phyloP scores from a whole-genome alignment of 2,329 filamentous ascomycete species.

The Xenosphaeropsis pyriputrescens region DNA sequence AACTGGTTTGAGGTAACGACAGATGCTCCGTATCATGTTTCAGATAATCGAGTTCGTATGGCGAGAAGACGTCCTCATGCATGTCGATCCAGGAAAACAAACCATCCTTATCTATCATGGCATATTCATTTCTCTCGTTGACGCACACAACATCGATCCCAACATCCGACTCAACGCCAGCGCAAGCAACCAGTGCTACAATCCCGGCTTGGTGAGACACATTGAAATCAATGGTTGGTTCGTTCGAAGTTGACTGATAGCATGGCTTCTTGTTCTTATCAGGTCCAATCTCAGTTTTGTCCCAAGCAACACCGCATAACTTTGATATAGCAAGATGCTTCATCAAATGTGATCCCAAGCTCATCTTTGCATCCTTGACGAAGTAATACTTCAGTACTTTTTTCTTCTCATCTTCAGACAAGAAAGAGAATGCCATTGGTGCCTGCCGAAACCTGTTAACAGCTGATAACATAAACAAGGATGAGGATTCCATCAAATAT shows the following conservation, averaged over 20 bases:
- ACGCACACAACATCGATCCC: constrained; percentile 29
- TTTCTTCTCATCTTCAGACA: constrained; percentile 32
- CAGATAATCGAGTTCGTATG: no score
- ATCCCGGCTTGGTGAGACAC: constrained; percentile 67
- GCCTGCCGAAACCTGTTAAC: no score
- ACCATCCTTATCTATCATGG: constrained; percentile 31
- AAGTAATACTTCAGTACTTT: constrained; percentile 47
- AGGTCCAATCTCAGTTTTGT: constrained; percentile 37
- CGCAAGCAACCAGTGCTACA: constrained; percentile 45
- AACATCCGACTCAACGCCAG: constrained; percentile 21
- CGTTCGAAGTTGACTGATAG: constrained; percentile 13
- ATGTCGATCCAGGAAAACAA: constrained; percentile 53
- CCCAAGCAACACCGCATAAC: constrained; percentile 44
- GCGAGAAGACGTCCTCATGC: constrained; percentile 41
- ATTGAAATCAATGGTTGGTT: constrained; percentile 44
- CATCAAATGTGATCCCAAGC: constrained; percentile 55
- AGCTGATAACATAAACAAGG: no score
- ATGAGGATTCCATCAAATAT: background rate
- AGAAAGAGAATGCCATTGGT: no score
- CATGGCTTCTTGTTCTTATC: constrained; percentile 30
- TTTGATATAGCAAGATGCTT: constrained; percentile 56
- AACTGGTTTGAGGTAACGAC: no score
- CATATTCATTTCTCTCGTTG: constrained; percentile 49
- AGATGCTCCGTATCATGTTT: no score
- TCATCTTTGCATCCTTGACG: constrained; percentile 60